A percentile compares a stretch with the other conserved stretches of the same genome.
These are phyloP conservation scores for Suhomyces sp. DNA, from an alignment of 805 yeast genomes.

Conservation along the genomic window DNA sequence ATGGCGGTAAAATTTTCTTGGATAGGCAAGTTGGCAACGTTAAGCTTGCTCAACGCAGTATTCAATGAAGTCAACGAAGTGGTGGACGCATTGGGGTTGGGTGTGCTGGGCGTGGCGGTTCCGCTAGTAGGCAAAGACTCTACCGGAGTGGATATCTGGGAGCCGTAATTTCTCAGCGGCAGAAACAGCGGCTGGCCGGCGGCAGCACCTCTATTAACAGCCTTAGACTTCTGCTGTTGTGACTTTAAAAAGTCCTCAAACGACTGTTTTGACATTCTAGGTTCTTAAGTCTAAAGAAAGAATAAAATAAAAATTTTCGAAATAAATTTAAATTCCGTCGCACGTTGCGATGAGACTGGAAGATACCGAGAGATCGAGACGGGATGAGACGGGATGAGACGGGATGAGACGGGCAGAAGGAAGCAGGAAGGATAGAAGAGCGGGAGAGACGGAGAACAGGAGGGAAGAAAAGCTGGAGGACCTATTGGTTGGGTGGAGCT, in stretches of 20 bases:
- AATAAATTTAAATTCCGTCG: not conserved
- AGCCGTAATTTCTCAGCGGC: conserved; percentile 3
- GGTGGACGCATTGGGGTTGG: conserved; percentile 49
- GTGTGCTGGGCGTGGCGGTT: conserved; percentile 30
- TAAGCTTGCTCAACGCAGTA: conserved; percentile 61
- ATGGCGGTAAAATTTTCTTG: conserved; percentile 54
- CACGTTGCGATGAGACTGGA: not conserved
- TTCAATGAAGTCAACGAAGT: conserved; percentile 71
- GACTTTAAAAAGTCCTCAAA: conserved; percentile 52
- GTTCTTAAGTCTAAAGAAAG: not conserved
- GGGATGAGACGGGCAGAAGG: not conserved
- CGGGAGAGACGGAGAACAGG: not conserved
- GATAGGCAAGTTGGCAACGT: conserved; percentile 62
- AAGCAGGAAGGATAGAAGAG: not conserved
- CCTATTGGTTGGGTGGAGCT: too few species aligned
- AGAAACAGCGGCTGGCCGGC: not conserved
- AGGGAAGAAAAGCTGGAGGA: not conserved
- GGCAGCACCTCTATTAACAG: conserved; percentile 11
- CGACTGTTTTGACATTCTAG: conserved; percentile 22
- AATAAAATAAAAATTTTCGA: not conserved
- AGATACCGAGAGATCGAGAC: not conserved
- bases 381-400: not conserved
- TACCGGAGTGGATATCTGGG: conserved; percentile 18
- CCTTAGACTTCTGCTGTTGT: conserved; percentile 28
- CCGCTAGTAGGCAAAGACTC: conserved; percentile 37